Percentiles rank a stretch among this genome's conserved stretches.
Conservation (phyloP, 1,284 basidiomycete genomes). For the Coniferiporia sulphurascens region DNA sequence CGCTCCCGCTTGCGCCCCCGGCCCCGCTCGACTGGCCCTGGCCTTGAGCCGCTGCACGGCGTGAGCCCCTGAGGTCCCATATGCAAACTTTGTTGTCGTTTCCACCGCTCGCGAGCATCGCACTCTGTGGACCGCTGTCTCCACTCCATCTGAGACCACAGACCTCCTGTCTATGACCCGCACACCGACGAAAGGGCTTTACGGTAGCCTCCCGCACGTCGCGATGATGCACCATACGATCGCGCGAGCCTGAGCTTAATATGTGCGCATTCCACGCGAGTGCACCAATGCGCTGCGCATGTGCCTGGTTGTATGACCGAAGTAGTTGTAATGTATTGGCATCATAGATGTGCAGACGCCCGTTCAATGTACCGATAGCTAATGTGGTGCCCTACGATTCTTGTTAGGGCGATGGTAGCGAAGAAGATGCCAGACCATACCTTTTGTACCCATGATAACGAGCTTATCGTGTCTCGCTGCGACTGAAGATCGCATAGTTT, state of each 20-base stretch:
- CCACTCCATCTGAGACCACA: conserved; percentile 94
- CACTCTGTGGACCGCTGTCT: conserved; percentile 49
- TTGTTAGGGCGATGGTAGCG: not conserved
- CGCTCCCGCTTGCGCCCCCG: conserved; percentile 26
- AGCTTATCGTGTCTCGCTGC: conserved; percentile 69
- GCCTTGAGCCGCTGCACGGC: conserved; percentile 36
- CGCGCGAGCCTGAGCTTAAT: conserved; percentile 87
- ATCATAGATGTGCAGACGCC: conserved; percentile 92
- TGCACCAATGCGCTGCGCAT: conserved; percentile 85
- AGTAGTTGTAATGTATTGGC: conserved; percentile 74
- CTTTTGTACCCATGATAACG: conserved; percentile 89
- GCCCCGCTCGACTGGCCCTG: conserved; percentile 26
- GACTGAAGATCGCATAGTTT: conserved; percentile 82
- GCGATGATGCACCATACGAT: conserved; percentile 87
- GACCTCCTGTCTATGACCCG: conserved; percentile 91
- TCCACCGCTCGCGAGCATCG: conserved; percentile 88
- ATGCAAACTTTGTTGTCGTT: conserved; percentile 99
- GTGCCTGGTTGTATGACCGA: conserved; percentile 86
- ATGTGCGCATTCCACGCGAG: conserved; percentile 93
- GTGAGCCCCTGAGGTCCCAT: conserved; percentile 78
- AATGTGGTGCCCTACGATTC: conserved; percentile 71
- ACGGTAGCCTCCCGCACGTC: conserved; percentile 77
- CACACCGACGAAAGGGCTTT: conserved; percentile 73
- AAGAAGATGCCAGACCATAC: conserved; percentile 33
- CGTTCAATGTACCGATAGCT: conserved; percentile 88